Percentiles rank a stretch among this genome's conserved stretches.
These are phyloP conservation scores for Arctium minus DNA, from an alignment of 129 eudicot species.

Conservation along the genomic window DNA sequence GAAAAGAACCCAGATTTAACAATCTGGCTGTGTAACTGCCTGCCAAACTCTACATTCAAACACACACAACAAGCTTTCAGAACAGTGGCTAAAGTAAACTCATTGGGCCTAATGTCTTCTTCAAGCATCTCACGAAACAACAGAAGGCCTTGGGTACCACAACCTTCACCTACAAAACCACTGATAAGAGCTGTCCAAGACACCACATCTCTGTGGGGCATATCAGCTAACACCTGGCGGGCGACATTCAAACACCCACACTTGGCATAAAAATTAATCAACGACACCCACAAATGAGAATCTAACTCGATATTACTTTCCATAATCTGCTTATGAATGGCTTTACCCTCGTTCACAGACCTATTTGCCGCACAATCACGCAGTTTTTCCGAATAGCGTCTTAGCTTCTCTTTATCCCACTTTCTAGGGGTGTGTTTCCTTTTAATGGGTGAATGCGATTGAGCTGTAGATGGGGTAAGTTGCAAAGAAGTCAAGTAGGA, in stretches of 20 bases:
- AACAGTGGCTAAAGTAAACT: constrained; percentile 37
- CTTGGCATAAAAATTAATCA: constrained; percentile 40
- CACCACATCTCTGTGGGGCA: constrained; percentile 41
- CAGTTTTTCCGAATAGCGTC: constrained; percentile 31
- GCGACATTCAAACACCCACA: constrained; percentile 38
- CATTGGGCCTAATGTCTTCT: constrained; percentile 35
- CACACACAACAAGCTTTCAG: constrained; percentile 36
- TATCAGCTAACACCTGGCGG: constrained; percentile 35
- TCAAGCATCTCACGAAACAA: constrained; percentile 34
- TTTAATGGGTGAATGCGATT: constrained; percentile 4
- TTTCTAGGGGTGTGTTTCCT: not conserved
- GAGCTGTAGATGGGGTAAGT: not conserved
- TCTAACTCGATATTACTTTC: constrained; percentile 34
- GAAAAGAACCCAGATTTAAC: constrained; percentile 34
- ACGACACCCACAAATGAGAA: constrained; percentile 45
- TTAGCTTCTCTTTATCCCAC: constrained; percentile 33
- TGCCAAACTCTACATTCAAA: constrained; percentile 28
- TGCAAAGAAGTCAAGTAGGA: constrained; percentile 22
- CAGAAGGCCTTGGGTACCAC: constrained; percentile 8
- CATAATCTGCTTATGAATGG: constrained; percentile 27
- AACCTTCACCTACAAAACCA: constrained; percentile 31
- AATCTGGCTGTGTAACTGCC: constrained; percentile 30
- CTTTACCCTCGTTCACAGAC: constrained; percentile 27
- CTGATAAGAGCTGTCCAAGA: constrained; percentile 43
- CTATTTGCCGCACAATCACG: constrained; percentile 31